These are phyloP conservation scores for Cytospora mali DNA, from an alignment of 2,329 filamentous ascomycete genomes.

Conservation along the genomic window DNA sequence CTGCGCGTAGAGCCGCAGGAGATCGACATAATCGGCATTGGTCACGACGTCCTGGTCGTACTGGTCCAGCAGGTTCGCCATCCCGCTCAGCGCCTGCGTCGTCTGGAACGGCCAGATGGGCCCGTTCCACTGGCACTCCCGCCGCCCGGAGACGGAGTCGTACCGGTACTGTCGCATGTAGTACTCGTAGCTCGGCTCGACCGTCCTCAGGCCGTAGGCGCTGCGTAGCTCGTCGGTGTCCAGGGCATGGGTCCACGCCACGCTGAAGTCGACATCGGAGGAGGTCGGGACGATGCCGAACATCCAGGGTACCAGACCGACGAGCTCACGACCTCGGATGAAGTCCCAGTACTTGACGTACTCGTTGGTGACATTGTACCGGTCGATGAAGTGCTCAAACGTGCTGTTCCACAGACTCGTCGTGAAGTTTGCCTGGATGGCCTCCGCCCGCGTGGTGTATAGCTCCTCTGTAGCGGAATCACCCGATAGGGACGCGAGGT, in stretches of 20 bases:
- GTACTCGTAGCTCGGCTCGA: conserved; percentile 47
- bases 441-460: conserved; percentile 37
- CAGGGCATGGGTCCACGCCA: conserved; percentile 42
- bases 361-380: conserved; percentile 42
- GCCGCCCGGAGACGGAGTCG: conserved; percentile 34
- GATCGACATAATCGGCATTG: conserved; percentile 39
- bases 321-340: conserved; percentile 47
- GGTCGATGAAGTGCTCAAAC: conserved; percentile 47
- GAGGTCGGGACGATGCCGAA: conserved; percentile 45
- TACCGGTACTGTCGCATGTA: conserved; percentile 49
- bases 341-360: conserved; percentile 44
- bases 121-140: conserved; percentile 50
- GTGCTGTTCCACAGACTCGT: conserved; percentile 47
- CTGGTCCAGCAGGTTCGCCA: conserved; percentile 47
- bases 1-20: conserved; percentile 43
- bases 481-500: conserved; percentile 39
- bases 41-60: conserved; percentile 39
- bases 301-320: conserved; percentile 47
- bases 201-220: conserved; percentile 42
- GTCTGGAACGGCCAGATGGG: conserved; percentile 48
- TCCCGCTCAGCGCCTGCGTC: conserved; percentile 43
- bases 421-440: conserved; percentile 42
- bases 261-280: conserved; percentile 35
- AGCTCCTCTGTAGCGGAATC: conserved; percentile 29
- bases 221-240: conserved; percentile 33